Base-by-base conservation (phyloP, 352 stramenopile genomes). In the Phytophthora chlamydospora region DNA sequence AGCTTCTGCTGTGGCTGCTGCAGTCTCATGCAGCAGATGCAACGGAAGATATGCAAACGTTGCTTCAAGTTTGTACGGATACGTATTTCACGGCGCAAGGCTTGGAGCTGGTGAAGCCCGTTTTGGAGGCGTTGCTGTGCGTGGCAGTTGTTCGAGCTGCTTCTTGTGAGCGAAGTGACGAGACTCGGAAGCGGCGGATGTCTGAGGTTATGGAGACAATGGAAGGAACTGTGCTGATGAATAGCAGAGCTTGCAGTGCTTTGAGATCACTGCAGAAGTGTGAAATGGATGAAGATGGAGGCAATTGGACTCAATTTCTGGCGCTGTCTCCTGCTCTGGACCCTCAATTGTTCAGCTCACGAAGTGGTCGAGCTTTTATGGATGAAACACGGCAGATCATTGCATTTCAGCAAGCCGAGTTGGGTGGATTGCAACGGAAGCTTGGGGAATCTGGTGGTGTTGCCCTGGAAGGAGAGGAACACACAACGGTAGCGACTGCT, bases 1-100 rank as follows among this genome's bases (percentile, higher is more conserved):
- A 70, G 4, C 67, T 89, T 21, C 13, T 71, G 45, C n/a, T 24
- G 1, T 64, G 49, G 41, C 29, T 88, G 29, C 42, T 89, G 32
- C 75, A 76, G 16, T 47, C 46, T 13, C 59, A 83, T 31, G 50
- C 24, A 19, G 43, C 32, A 6, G 77, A 89, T 47, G 62, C 72
- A 29, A 34, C 43, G 6, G 46, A 58, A 0, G 48, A 71, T 33
- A 41, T 81, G 12, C 14, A 46, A 12, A 19, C 16, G 2, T 17
- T 84, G n/a, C 3, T 63, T 27, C 3, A 9, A 24, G 36, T 36
- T 44, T 73, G 59, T 41, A 33, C 12, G 14, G 33, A 59, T 53
- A 19, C 39, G 24, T 61, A 54, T 39, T 62, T 52, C 36, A 47
- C n/a, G 27, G 44, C 13, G 19, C 48, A 50, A 7, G 42, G 32